Evolutionary conservation across 75 land plant species (phyloP), one percentile per base, ranked within the genome.

Genomic region (Larix kaempferi): DNA sequence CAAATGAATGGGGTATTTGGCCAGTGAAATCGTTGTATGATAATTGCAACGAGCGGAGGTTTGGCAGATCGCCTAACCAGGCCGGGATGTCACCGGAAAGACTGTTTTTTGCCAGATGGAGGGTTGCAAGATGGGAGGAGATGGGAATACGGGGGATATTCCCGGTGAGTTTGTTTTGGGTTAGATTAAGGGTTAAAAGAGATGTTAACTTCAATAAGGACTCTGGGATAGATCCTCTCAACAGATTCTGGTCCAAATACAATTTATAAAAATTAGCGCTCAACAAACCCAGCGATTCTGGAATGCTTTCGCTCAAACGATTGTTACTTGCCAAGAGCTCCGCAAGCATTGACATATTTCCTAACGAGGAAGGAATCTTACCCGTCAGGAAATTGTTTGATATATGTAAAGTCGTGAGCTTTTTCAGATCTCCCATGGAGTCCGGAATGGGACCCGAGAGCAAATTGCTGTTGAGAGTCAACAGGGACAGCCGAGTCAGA

Each of bases 111-210:
- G 82, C 55, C 55, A 83, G 22, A 77, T 86, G 60, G 29, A 79
- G 77, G 33, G 76, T 81, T 16, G 75, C 79, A 37, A 79, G 65
- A 54, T 81, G 82, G 3, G n/a, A 58, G 44, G 76, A 76, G 10
- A 64, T 82, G 14, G 79, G 76, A 21, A 86, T 83, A 13, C 79
- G 56, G 4, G 83, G 57, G n/a, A 77, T 79, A 16, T 72, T 62
- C 14, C 88, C 90, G 33, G 77, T 29, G 35, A 89, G 76, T 13
- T 5, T 0, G 77, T 89, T 89, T 59, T 74, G 33, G 3, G 89
- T 82, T 15, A 89, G 83, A 74, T 86, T 86, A 13, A 89, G 71
- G 19, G 80, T 79, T 49, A 67, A 77, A 13, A 80, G 62, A 2
- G 81, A 23, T 19, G 29, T 71, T 76, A 82, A 77, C 0, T 74